Evolutionary conservation across 192 early-diverging fungal species (phyloP), one percentile per base, ranked within the genome.

Genomic region (Coemansia sp.): DNA sequence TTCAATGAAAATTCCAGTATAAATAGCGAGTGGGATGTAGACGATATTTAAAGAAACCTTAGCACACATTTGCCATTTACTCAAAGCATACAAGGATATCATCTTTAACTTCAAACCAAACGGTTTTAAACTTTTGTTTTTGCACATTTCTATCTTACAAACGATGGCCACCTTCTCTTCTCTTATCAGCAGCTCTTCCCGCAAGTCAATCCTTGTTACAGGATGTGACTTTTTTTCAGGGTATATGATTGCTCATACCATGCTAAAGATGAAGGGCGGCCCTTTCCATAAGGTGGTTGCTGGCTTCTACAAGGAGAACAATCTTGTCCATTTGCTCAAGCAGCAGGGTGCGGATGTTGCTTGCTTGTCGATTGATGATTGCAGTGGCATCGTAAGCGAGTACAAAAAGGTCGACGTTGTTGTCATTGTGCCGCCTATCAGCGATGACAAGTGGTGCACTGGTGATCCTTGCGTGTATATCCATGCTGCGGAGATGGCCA

Each of bases 331-430:
- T 12, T 10, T 64, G 42, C 72, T 83, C 49, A 68, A 70, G 69
- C 56, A 79, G 38, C 45, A 72, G 12, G 81, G 81, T 16, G 81
- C 76, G 10, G 53, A 69, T 3, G 57, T 61, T 42, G 44, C 62
- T 41, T 45, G 71, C 21, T 61, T 83, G 65, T 41, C 53, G 2
- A 68, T 75, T 18, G 66, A 63, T 23, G 56, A 83, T 39, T 62
- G 72, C n/a, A 68, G 78, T 48, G 15, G 56, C 15, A 79, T 83
- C 19, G 70, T 62, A 26, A 39, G 69, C 12, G 70, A 56, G 13
- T 83, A 83, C 61, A n/a, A 68, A 63, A 75, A 75, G 56, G 73
- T 58, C 1, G 76, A 78, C 56, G 57, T 77, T 42, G 76, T 79
- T 42, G 54, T 83, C 18, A 65, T 83, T 37, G 61, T 79, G 32